phyloP scores from a whole-genome alignment of 164 flowering plant genomes.

The Kingdonia uniflora region DNA sequence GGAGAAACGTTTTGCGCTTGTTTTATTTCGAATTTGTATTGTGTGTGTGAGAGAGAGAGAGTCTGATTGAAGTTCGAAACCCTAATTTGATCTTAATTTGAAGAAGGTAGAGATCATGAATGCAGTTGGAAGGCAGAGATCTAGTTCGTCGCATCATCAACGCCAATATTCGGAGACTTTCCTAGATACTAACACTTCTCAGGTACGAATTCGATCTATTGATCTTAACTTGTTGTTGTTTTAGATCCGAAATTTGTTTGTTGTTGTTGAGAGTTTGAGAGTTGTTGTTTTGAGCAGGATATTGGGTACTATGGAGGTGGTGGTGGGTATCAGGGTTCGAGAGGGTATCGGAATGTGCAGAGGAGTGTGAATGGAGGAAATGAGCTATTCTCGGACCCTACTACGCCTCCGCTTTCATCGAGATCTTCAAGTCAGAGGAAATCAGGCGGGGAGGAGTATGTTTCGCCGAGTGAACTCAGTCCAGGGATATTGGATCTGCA shows the following conservation, averaged over 20 bases:
- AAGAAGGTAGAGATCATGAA: slow-evolving; percentile 35
- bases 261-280: too few species aligned
- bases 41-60: too few species aligned
- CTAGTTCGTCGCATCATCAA: slow-evolving; percentile 67
- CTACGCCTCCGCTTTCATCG: slow-evolving; percentile 39
- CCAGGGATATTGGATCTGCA: slow-evolving; percentile 95
- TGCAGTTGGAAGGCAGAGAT: slow-evolving; percentile 59
- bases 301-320: slow-evolving; percentile 36
- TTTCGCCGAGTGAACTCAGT: slow-evolving; percentile 54
- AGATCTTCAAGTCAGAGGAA: slow-evolving; percentile 36
- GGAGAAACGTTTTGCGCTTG: too few species aligned
- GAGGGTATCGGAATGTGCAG: slow-evolving; percentile 36
- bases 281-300: too few species aligned
- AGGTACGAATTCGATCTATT: slow-evolving; percentile 16
- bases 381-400: slow-evolving; percentile 51
- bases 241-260: neutral
- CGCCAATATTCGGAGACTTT: slow-evolving; percentile 74
- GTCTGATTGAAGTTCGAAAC: too few species aligned
- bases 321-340: slow-evolving; percentile 30
- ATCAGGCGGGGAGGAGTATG: slow-evolving; percentile 30
- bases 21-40: too few species aligned
- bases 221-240: neutral
- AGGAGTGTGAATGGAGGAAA: slow-evolving; percentile 41
- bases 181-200: slow-evolving; percentile 40
- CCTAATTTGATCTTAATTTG: neutral